Conservation (phyloP, 345 rosid species). For the Lumnitzera littorea region DNA sequence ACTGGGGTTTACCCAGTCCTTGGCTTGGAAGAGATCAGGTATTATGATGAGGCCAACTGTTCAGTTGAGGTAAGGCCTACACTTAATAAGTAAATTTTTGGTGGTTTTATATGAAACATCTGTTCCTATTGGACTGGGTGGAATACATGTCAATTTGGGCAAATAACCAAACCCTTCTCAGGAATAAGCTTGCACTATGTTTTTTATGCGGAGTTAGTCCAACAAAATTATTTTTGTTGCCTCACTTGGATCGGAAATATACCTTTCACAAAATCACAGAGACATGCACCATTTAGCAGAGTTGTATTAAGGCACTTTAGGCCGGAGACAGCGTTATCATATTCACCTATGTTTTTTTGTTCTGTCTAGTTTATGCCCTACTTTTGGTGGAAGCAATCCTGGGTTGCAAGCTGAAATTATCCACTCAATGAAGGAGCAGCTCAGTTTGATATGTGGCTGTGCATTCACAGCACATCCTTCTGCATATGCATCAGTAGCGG, state of each 20-base stretch:
- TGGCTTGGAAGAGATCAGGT: constrained; percentile 95
- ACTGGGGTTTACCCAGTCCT: constrained; percentile 63
- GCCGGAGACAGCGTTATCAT: no score
- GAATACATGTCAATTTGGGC: no score
- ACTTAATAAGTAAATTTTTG: background rate
- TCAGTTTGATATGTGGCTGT: constrained; percentile 77
- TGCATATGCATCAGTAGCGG: constrained; percentile 68
- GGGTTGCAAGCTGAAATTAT: constrained; percentile 69
- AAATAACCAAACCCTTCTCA: no score
- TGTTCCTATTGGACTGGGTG: no score
- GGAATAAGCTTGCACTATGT: no score
- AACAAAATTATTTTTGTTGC: no score
- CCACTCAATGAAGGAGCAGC: constrained; percentile 71
- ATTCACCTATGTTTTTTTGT: background rate
- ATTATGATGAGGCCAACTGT: constrained; percentile 77
- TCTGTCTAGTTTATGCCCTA: constrained; percentile 57
- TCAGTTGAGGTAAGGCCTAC: constrained; percentile 58
- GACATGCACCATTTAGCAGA: no score
- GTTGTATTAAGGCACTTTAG: no score
- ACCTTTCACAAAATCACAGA: no score
- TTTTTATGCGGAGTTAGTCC: no score
- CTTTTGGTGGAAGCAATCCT: constrained; percentile 89
- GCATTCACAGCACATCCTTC: constrained; percentile 59
- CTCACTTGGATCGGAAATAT: no score
- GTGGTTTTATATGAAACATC: background rate